Conservation (phyloP, 768 basidiomycete species). For the Baorangia bicolor region DNA sequence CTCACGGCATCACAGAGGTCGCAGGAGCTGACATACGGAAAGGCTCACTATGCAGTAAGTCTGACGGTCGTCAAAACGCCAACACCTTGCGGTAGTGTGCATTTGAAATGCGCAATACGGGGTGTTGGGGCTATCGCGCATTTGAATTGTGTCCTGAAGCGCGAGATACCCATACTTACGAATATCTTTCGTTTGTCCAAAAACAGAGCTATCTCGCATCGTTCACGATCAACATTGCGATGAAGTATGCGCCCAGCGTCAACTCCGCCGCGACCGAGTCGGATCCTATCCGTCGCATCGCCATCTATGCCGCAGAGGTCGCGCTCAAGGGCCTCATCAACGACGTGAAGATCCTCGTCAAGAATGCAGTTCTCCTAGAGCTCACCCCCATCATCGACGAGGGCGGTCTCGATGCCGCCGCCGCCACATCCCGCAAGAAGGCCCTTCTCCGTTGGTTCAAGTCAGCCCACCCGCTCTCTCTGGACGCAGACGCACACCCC, state of each 20-base stretch:
- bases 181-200: too few species aligned
- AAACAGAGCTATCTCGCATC: not conserved
- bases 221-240: not conserved
- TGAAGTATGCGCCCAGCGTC: too few species aligned
- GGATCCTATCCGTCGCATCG: not conserved
- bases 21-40: not conserved
- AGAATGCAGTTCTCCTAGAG: not conserved
- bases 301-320: not conserved
- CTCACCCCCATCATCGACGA: not conserved
- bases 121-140: not conserved
- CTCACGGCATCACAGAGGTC: not conserved
- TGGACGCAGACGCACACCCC: not conserved
- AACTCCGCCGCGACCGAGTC: not conserved
- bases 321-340: not conserved
- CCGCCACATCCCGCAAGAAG: not conserved
- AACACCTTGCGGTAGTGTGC: too few species aligned
- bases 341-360: not conserved
- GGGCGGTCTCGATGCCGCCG: fast-evolving
- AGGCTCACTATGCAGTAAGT: not conserved
- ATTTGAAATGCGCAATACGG: too few species aligned
- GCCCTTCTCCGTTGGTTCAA: not conserved
- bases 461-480: not conserved
- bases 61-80: too few species aligned
- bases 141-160: not conserved
- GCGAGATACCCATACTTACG: too few species aligned